A percentile compares a stretch with the other conserved stretches of the same genome.
Conservation (phyloP, 768 basidiomycete genomes). For the Hericium erinaceus region DNA sequence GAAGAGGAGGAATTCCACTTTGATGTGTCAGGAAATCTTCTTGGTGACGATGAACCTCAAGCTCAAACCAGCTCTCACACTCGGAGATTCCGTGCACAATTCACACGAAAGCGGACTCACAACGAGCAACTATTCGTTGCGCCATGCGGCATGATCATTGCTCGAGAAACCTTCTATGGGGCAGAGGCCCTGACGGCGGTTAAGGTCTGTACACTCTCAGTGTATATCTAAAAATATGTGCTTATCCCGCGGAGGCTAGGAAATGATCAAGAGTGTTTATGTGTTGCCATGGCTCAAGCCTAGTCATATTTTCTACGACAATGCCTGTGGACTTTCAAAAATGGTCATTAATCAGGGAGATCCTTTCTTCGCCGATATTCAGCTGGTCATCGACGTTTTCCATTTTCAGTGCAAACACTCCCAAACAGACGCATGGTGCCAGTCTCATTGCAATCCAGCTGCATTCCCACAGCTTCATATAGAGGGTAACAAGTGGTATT, state of each 20-base stretch:
- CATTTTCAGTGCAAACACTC: slow-evolving; percentile 17
- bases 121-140: slow-evolving; percentile 15
- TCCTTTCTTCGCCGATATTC: slow-evolving; percentile 5
- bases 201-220: slow-evolving; percentile 6
- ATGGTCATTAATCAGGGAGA: background rate
- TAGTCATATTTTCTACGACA: background rate
- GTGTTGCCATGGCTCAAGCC: background rate
- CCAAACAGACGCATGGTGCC: slow-evolving; percentile 16
- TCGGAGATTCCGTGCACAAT: background rate
- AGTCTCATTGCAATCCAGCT: slow-evolving; percentile 22
- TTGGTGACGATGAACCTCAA: too few relatives aligned
- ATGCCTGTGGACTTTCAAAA: background rate
- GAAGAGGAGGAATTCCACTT: too few relatives aligned
- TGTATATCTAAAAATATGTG: background rate
- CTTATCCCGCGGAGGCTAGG: background rate
- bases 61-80: background rate
- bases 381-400: slow-evolving; percentile 17
- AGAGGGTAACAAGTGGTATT: slow-evolving; percentile 18
- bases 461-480: slow-evolving; percentile 17
- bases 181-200: slow-evolving; percentile 8
- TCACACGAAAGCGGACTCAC: slow-evolving; percentile 9
- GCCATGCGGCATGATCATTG: slow-evolving; percentile 12
- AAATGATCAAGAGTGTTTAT: background rate
- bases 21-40: too few relatives aligned
- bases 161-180: slow-evolving; percentile 9